Evolutionary conservation across 352 stramenopile species (phyloP).

Genomic region (Phytophthora meadii): DNA sequence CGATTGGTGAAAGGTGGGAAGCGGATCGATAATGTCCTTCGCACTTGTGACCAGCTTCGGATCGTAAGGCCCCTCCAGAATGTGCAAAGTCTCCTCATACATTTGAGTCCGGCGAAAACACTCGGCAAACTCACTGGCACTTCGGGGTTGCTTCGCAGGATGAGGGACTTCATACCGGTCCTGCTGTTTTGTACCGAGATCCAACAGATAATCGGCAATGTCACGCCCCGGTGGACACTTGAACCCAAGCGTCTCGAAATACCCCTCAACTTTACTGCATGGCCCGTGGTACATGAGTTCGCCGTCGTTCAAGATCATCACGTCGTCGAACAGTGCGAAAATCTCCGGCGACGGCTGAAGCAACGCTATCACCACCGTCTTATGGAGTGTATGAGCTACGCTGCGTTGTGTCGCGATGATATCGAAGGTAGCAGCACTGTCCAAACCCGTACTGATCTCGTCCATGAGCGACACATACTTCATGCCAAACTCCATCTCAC

Average conservation of each 20-base stretch:
- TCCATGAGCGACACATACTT: constrained; percentile 87
- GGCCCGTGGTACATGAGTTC: constrained; percentile 76
- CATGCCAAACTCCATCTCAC: constrained; percentile 85
- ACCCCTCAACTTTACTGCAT: constrained; percentile 22
- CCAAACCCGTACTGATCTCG: constrained; percentile 66
- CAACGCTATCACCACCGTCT: constrained; percentile 63
- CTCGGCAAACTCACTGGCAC: constrained; percentile 41
- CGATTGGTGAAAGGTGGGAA: constrained; percentile 40
- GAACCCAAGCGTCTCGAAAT: constrained; percentile 48
- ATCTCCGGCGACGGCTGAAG: constrained; percentile 91
- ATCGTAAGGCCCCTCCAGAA: constrained; percentile 13
- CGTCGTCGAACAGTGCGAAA: constrained; percentile 77
- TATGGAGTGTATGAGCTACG: constrained; percentile 26
- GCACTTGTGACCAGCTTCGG: constrained; percentile 20
- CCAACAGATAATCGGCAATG: constrained; percentile 39
- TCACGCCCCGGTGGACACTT: constrained; percentile 25
- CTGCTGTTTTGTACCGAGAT: constrained; percentile 37
- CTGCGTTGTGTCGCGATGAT: constrained; percentile 32
- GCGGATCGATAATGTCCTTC: constrained; percentile 29
- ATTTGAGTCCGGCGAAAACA: constrained; percentile 28
- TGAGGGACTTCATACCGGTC: constrained; percentile 17
- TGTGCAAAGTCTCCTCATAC: constrained; percentile 7
- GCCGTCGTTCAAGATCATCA: constrained; percentile 73
- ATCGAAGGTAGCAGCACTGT: constrained; percentile 48
- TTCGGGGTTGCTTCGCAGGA: constrained; percentile 1